A percentile compares a stretch with the other conserved stretches of the same genome.
phyloP scores from a whole-genome alignment of 176 grass and related monocot species.

The Hyparrhenia diplandra region DNA sequence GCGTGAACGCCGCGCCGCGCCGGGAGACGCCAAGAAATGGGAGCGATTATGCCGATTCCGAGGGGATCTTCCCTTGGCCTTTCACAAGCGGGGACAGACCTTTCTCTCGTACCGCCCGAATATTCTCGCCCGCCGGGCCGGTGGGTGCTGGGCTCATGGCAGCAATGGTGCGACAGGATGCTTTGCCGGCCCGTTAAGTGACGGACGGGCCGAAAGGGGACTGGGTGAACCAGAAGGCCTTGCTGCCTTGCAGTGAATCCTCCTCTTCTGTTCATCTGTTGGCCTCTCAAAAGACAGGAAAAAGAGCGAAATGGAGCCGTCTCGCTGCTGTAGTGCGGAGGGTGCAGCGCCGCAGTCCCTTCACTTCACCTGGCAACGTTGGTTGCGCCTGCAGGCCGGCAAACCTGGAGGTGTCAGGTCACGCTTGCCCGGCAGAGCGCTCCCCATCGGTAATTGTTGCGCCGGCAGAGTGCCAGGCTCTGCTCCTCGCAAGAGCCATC shows the following conservation, averaged over 20 bases:
- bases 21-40: constrained; percentile 39
- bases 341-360: background rate
- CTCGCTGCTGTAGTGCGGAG: too few species aligned
- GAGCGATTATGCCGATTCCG: constrained; percentile 68
- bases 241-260: background rate
- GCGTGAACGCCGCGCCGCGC: background rate
- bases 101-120: background rate
- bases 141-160: background rate
- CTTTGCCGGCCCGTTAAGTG: background rate
- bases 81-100: background rate
- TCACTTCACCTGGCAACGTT: background rate
- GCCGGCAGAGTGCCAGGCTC: background rate
- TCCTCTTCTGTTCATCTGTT: too few species aligned
- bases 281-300: too few species aligned
- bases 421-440: background rate
- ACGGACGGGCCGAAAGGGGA: background rate
- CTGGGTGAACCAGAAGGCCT: background rate
- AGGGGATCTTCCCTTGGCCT: constrained; percentile 45
- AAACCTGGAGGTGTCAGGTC: constrained; percentile 37
- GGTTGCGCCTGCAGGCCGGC: background rate
- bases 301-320: background rate
- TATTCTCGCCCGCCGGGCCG: constrained; percentile 13
- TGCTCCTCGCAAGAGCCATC: background rate
- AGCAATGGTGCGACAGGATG: background rate
- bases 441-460: constrained; percentile 33